Conservation (phyloP, 139 green algal genomes). For the Micractinium sp. region DNA sequence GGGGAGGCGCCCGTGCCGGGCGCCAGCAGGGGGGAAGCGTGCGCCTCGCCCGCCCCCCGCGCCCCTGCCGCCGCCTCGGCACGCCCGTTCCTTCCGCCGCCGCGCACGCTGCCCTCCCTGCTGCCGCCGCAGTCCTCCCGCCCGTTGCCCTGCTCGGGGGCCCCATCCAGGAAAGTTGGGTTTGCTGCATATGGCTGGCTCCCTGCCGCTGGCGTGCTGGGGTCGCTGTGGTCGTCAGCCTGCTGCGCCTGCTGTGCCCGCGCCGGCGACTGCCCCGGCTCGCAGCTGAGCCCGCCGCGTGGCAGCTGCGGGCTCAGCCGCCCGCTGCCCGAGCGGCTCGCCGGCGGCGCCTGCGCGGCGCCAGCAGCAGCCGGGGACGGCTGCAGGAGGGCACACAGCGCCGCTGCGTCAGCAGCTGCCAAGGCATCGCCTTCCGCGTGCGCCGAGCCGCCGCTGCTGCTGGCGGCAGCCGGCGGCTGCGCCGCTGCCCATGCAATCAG, state of each 20-base stretch:
- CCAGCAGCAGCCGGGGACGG: neutral
- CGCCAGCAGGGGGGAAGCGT: too few species aligned
- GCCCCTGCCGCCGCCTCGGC: neutral
- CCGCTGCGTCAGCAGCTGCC: too few species aligned
- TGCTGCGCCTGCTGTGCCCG: neutral
- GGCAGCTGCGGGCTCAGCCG: neutral
- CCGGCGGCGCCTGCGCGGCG: neutral
- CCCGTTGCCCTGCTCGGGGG: neutral
- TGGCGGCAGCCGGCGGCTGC: too few species aligned
- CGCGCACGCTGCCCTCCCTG: neutral
- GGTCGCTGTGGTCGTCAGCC: neutral
- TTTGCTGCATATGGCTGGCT: neutral
- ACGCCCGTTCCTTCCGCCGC: neutral
- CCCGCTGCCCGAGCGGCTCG: neutral
- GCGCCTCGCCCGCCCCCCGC: too few species aligned
- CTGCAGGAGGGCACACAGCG: too few species aligned
- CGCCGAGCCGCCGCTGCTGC: neutral
- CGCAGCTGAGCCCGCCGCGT: too few species aligned
- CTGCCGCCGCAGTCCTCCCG: neutral
- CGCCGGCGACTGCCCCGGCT: neutral
- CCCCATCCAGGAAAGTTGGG: neutral
- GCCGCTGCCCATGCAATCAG: neutral
- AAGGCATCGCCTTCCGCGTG: too few species aligned
- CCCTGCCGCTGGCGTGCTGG: neutral
- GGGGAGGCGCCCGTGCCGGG: neutral